Evolutionary conservation across 495 filamentous ascomycete species (phyloP).

Genomic region (Xylaria telfairii): DNA sequence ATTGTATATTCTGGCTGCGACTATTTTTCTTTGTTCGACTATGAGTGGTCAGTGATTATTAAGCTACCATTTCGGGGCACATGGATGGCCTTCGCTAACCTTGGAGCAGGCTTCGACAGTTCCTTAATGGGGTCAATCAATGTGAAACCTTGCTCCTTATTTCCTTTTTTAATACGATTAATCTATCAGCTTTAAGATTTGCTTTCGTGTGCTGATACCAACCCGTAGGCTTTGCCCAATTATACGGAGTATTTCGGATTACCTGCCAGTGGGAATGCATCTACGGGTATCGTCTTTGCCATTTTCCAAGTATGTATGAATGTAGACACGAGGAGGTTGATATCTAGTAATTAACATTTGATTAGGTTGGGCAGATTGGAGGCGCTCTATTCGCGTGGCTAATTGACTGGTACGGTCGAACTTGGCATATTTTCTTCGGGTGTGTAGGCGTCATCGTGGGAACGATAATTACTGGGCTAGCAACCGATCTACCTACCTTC

Average conservation of each 20-base stretch:
- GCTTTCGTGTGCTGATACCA: constrained; percentile 2
- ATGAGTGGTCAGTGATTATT: constrained; percentile 36
- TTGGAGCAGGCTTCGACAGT: constrained; percentile 37
- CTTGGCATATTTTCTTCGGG: constrained; percentile 58
- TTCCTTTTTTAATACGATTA: neutral
- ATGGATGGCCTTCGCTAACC: constrained; percentile 13
- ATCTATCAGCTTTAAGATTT: neutral
- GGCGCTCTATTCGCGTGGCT: constrained; percentile 40
- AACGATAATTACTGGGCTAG: constrained; percentile 50
- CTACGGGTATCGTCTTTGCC: constrained; percentile 42
- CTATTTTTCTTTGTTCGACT: constrained; percentile 40
- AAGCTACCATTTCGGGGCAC: neutral
- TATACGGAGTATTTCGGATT: constrained; percentile 40
- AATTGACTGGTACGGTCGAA: constrained; percentile 52
- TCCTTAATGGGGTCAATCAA: constrained; percentile 45
- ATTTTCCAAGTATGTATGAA: constrained; percentile 40
- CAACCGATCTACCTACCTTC: constrained; percentile 53
- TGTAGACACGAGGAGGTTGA: too few species aligned
- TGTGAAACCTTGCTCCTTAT: constrained; percentile 20
- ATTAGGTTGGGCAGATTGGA: constrained; percentile 38
- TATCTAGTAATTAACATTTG: neutral
- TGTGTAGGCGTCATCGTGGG: constrained; percentile 70
- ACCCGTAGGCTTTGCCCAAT: constrained; percentile 36
- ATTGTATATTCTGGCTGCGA: constrained; percentile 34
- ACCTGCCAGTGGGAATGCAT: constrained; percentile 33